Evolutionary conservation across 441 rosid genomes (phyloP), one percentile per base, ranked within the genome.

Genomic region (Eutrema salsugineum): DNA sequence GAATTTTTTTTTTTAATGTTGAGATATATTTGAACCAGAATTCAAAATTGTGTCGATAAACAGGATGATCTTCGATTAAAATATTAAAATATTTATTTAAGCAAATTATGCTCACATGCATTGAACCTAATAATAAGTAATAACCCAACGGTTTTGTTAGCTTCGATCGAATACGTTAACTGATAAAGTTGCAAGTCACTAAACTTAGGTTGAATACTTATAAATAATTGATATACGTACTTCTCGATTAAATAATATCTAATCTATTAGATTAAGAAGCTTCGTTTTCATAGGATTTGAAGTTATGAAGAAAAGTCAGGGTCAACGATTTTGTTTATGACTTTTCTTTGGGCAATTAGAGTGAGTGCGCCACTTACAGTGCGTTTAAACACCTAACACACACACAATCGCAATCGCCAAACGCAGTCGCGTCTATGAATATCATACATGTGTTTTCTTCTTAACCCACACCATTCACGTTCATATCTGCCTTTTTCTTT

Each of bases 371-470:
- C n/a, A 60, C 35, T 42, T 5, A 9, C 35, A 22, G 24, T 22
- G 24, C 24, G 24, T 67, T 67, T 67, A 28, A 24, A 54, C 51
- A 66, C 16, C 8, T 16, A 50, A 49, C 32, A 11, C 24, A 62
- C 24, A 62, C 20, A 32, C 43, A 63, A 27, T 15, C 49, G 30
- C 50, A 48, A 46, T 46, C 54, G 30, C 57, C 19, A 70, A 49
- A 51, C 62, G 46, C 55, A 32, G 76, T 42, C 68, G 33, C n/a
- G 19, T 27, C 10, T 28, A 32, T 40, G 46, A 62, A 5, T 53
- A 40, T 62, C 55, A 40, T 30, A 62, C 75, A 71, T 54, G 69
- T 62, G n/a, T n/a, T n/a, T n/a, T n/a, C 51, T 51, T 48, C 20
- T 12, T 1, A 22, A 5, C 62, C 22, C 32, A 54, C 5, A 42